phyloP scores from a whole-genome alignment of 345 rosid species.

The Citrus trifoliata region DNA sequence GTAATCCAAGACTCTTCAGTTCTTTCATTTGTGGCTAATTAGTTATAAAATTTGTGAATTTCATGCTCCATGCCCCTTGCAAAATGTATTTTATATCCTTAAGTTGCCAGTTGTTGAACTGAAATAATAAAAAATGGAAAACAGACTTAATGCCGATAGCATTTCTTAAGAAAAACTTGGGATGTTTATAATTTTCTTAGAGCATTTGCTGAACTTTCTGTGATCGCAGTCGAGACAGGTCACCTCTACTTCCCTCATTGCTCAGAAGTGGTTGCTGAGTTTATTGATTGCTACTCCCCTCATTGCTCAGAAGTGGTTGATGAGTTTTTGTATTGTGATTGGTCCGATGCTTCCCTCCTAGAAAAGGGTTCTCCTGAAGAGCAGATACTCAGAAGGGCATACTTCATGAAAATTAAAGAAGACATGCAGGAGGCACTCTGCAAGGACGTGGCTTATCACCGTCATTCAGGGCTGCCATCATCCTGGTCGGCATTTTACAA shows the following conservation, averaged over 20 bases:
- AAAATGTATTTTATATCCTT: too few species aligned
- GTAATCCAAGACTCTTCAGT: not conserved
- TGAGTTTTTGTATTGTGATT: too few species aligned
- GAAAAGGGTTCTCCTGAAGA: too few species aligned
- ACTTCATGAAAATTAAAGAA: slow-evolving; percentile 33
- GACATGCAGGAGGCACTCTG: slow-evolving; percentile 37
- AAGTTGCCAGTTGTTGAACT: too few species aligned
- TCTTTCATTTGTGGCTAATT: not conserved
- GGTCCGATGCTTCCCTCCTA: too few species aligned
- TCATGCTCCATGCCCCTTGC: too few species aligned
- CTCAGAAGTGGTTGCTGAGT: slow-evolving; percentile 37
- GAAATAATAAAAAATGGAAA: too few species aligned
- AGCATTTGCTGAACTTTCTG: not conserved
- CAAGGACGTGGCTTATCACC: slow-evolving; percentile 36
- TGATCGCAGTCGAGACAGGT: slow-evolving; percentile 41
- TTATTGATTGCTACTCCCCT: too few species aligned
- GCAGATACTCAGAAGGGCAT: too few species aligned
- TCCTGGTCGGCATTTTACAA: slow-evolving; percentile 8
- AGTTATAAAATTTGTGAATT: too few species aligned
- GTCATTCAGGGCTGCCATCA: slow-evolving; percentile 11
- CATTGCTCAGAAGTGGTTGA: slow-evolving; percentile 31
- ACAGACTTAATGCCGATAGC: too few species aligned
- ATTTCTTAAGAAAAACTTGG: too few species aligned
- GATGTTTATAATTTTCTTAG: not conserved
- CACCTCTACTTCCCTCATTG: slow-evolving; percentile 38